Evolutionary conservation across 1,284 basidiomycete genomes (phyloP).

Genomic region (Cutaneotrichosporon curvatum): DNA sequence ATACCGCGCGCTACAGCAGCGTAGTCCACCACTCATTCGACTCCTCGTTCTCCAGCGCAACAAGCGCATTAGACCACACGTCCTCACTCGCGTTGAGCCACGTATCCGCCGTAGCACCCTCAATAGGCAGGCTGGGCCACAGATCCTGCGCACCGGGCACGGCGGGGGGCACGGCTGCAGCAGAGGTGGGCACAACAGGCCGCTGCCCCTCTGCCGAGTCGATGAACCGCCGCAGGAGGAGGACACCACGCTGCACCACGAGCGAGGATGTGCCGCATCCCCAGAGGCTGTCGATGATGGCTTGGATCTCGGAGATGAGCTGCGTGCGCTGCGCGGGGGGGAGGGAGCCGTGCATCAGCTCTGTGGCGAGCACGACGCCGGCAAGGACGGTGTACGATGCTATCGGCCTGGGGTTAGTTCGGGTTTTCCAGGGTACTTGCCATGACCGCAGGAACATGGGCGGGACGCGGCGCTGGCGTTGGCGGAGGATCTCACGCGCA

Average conservation of each 20-base stretch:
- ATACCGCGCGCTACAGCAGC: slow-evolving; percentile 15
- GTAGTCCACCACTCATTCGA: slow-evolving; percentile 20
- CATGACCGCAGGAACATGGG: slow-evolving; percentile 29
- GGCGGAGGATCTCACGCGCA: slow-evolving; percentile 21
- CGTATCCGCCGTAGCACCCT: slow-evolving; percentile 3
- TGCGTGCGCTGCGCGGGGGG: slow-evolving; percentile 9
- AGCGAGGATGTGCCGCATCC: slow-evolving; percentile 18
- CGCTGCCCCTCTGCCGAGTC: slow-evolving; percentile 5
- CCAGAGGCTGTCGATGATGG: slow-evolving; percentile 15
- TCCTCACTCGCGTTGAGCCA: slow-evolving; percentile 18
- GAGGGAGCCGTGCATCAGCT: slow-evolving; percentile 24
- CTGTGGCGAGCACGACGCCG: slow-evolving; percentile 24
- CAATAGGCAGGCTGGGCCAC: slow-evolving; percentile 11
- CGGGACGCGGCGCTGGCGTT: slow-evolving; percentile 22
- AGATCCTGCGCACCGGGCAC: slow-evolving; percentile 13
- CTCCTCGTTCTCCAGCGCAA: slow-evolving; percentile 19
- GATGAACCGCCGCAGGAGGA: slow-evolving; percentile 16
- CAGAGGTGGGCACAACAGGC: not conserved
- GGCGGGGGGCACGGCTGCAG: not conserved
- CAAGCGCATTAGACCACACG: slow-evolving; percentile 19
- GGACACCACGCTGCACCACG: slow-evolving; percentile 19
- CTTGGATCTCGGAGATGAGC: slow-evolving; percentile 17
- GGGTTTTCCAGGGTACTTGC: slow-evolving; percentile 1
- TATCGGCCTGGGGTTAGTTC: slow-evolving; percentile 11
- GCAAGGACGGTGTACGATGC: slow-evolving; percentile 26